A percentile compares a stretch with the other conserved stretches of the same genome.
Conservation (phyloP, 352 stramenopile species). For the Plasmopara viticola region DNA sequence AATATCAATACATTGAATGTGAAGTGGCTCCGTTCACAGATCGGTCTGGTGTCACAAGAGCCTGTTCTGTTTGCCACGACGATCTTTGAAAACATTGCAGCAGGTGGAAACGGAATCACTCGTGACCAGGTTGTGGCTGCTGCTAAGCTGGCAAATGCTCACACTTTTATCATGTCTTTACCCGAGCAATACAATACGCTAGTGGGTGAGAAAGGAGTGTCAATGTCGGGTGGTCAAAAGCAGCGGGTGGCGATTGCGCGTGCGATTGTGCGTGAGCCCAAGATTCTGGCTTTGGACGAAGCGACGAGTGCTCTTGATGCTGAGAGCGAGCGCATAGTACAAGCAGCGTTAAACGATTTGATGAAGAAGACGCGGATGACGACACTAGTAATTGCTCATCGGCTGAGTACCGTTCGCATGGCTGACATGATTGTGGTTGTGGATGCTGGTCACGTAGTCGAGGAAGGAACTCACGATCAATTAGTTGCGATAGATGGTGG, state of each 20-base stretch:
- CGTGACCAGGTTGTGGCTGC: neutral
- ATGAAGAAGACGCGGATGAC: constrained; percentile 1
- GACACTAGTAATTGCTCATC: constrained; percentile 1
- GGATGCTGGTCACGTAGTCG: neutral
- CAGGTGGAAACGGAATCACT: neutral
- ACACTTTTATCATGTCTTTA: constrained; percentile 4
- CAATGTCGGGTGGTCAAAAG: constrained; percentile 2
- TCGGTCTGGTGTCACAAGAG: constrained; percentile 1
- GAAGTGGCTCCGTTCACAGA: neutral
- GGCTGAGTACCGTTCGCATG: neutral
- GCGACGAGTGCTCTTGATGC: neutral
- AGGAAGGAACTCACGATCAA: neutral
- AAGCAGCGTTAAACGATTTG: constrained; percentile 1
- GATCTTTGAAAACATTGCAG: constrained; percentile 2
- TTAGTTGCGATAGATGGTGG: neutral
- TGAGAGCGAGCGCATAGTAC: neutral
- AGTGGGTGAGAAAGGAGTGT: constrained; percentile 1
- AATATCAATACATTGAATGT: constrained; percentile 1
- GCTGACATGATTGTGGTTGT: constrained; percentile 1
- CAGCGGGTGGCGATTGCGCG: constrained; percentile 1
- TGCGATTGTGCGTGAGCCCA: constrained; percentile 1
- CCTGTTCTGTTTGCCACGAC: neutral
- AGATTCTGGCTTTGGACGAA: neutral
- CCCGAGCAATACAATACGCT: constrained; percentile 1
- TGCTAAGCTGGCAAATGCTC: neutral